Evolutionary conservation across 2,329 filamentous ascomycete genomes (phyloP).

Genomic region (Sphaceloma murrayae): DNA sequence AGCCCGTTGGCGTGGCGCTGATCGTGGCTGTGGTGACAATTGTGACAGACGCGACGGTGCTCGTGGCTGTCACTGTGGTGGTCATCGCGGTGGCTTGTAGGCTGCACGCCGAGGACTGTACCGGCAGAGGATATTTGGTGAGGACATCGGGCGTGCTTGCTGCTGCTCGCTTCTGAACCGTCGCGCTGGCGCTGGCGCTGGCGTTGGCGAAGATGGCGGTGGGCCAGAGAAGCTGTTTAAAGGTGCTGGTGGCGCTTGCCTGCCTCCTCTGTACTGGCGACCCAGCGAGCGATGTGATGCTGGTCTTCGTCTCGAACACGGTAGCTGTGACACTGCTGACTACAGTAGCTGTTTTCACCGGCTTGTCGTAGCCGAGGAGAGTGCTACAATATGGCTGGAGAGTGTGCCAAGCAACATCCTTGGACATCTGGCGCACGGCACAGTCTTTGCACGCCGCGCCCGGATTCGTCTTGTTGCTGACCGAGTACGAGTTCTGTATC

Average conservation of each 20-base stretch:
- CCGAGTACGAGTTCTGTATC: slow-evolving; percentile 19
- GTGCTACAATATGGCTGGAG: slow-evolving; percentile 21
- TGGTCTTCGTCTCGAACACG: slow-evolving; percentile 8
- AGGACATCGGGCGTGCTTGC: slow-evolving; percentile 16
- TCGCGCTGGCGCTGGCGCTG: neutral
- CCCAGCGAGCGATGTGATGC: slow-evolving; percentile 2
- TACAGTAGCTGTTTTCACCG: slow-evolving; percentile 11
- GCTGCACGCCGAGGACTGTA: slow-evolving; percentile 18
- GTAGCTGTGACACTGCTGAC: slow-evolving; percentile 7
- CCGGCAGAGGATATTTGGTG: slow-evolving; percentile 17
- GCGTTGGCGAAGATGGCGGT: slow-evolving; percentile 3
- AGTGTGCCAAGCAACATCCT: slow-evolving; percentile 18
- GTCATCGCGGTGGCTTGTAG: slow-evolving; percentile 17
- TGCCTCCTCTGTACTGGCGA: neutral
- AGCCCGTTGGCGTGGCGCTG: slow-evolving; percentile 20
- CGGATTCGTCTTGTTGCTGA: slow-evolving; percentile 18
- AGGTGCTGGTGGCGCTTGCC: neutral
- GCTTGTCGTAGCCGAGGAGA: slow-evolving; percentile 19
- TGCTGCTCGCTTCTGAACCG: slow-evolving; percentile 11
- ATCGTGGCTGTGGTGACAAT: slow-evolving; percentile 14
- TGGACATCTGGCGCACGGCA: slow-evolving; percentile 19
- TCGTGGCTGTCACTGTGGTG: slow-evolving; percentile 13
- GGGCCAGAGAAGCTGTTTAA: neutral
- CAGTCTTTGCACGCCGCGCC: slow-evolving; percentile 15
- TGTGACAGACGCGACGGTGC: slow-evolving; percentile 21